Evolutionary conservation across 2,329 filamentous ascomycete species (phyloP).

Genomic region (Alternaria incomplexa): DNA sequence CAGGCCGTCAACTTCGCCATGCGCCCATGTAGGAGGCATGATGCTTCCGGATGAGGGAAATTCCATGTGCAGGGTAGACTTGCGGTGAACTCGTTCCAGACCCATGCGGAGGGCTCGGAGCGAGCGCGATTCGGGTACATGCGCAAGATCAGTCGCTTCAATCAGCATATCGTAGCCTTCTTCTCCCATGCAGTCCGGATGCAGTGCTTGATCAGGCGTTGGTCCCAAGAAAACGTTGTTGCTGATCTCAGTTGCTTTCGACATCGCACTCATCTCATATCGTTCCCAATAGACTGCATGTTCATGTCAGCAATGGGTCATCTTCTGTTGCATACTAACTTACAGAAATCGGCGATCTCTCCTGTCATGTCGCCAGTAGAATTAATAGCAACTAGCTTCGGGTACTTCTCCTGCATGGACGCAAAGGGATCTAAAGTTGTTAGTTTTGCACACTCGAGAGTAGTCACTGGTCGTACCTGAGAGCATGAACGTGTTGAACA

Average conservation of each 20-base stretch:
- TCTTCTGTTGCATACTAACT: constrained; percentile 26
- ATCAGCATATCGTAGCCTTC: constrained; percentile 82
- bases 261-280: constrained; percentile 92
- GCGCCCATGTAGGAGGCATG: constrained; percentile 81
- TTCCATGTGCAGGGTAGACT: constrained; percentile 66
- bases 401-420: constrained; percentile 70
- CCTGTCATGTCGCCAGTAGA: constrained; percentile 74
- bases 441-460: background rate
- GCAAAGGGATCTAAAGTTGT: constrained; percentile 30
- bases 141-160: constrained; percentile 85
- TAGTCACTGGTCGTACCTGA: constrained; percentile 53
- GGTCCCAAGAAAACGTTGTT: constrained; percentile 90
- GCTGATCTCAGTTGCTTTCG: constrained; percentile 84
- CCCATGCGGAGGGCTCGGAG: constrained; percentile 68
- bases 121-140: constrained; percentile 71
- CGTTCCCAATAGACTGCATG: constrained; percentile 76
- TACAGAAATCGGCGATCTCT: constrained; percentile 81
- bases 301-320: background rate
- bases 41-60: constrained; percentile 97
- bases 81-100: constrained; percentile 52
- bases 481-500: constrained; percentile 85
- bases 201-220: constrained; percentile 72
- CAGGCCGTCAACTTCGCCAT: constrained; percentile 81
- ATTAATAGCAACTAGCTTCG: constrained; percentile 77
- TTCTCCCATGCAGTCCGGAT: constrained; percentile 47